Base-by-base conservation (phyloP, 495 filamentous ascomycete species). In the Daldinia decipiens region DNA sequence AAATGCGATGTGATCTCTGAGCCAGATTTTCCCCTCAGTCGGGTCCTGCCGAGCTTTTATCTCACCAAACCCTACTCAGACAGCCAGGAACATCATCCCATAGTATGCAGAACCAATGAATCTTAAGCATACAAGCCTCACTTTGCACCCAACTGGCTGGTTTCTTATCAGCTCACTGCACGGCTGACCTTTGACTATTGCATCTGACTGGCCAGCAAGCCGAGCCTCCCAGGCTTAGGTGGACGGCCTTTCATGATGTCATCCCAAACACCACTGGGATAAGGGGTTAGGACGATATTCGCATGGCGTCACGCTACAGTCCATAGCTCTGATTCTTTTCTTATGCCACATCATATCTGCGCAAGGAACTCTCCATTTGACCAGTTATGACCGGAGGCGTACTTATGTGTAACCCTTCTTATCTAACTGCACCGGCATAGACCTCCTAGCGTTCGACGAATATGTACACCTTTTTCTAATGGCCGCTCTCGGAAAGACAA, bases 111-210 rank as follows among this genome's bases (percentile, higher is more conserved):
- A 8, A 11, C 43, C 43, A 47, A 21, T 11, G 9, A 47, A 24
- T 15, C 21, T 24, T 15, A 47, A 12, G 19, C 19, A 24, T 24
- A 1, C 19, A 47, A 47, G 19, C 19, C 19, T 4, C 3, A 21
- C 8, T 24, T 9, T 24, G 7, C 17, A 45, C 24, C 13, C 21
- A 24, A 47, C 24, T 47, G 43, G 43, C 43, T 21, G 1, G 17
- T 13, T 21, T 47, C 17, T 21, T 47, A 21, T 24, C 43, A 47
- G 43, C 43, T 47, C 43, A 47, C 43, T 47, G 43, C 43, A 47
- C 43, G 43, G 43, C 43, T 24, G 43, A 47, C 43, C 17, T 11
- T 12, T 12, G 17, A 47, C 19, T 1, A 24, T 12, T 12, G 7
- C 19, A 21, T 47, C 43, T 24, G 43, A 47, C 19, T 47, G 43